A percentile compares a stretch with the other conserved stretches of the same genome.
Evolutionary conservation across 179 eudicot genomes (phyloP).

Genomic region (Silene coronaria): DNA sequence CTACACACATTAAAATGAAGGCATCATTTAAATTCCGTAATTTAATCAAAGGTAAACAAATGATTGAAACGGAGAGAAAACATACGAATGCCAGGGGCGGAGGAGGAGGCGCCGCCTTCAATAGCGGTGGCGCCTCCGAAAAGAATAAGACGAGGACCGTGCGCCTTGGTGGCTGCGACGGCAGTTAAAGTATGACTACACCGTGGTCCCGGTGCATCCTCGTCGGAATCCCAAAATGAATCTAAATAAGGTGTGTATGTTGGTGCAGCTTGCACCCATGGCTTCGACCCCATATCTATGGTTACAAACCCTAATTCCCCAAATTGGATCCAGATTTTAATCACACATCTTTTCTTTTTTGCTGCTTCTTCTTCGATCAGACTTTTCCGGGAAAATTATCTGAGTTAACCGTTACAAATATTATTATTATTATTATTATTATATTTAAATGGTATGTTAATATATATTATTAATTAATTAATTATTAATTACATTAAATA

Average conservation of each 20-base stretch:
- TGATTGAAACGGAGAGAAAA: not conserved
- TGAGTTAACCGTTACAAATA: not conserved
- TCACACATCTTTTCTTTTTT: not conserved
- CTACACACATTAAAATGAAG: constrained; percentile 25
- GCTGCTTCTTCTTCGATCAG: not conserved
- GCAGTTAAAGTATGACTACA: constrained; percentile 82
- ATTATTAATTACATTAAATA: too few species aligned
- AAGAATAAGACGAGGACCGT: constrained; percentile 82
- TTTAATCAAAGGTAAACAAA: not conserved
- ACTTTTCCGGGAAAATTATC: not conserved
- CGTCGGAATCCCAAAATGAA: constrained; percentile 71
- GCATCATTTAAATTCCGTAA: too few species aligned
- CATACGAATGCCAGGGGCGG: constrained; percentile 42
- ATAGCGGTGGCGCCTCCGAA: constrained; percentile 98
- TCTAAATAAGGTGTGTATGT: constrained; percentile 51
- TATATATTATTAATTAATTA: too few species aligned
- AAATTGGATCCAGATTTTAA: not conserved
- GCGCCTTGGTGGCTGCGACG: constrained; percentile 64
- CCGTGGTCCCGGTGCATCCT: constrained; percentile 87
- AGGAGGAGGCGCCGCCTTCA: constrained; percentile 61
- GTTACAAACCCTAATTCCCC: not conserved
- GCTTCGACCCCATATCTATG: constrained; percentile 53
- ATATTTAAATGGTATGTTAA: too few species aligned
- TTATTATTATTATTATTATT: not conserved
- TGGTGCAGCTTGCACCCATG: constrained; percentile 76